These are phyloP conservation scores for Marchantia polymorpha DNA, from an alignment of 225 moss, liverwort and hornwort species.

Conservation along the genomic window DNA sequence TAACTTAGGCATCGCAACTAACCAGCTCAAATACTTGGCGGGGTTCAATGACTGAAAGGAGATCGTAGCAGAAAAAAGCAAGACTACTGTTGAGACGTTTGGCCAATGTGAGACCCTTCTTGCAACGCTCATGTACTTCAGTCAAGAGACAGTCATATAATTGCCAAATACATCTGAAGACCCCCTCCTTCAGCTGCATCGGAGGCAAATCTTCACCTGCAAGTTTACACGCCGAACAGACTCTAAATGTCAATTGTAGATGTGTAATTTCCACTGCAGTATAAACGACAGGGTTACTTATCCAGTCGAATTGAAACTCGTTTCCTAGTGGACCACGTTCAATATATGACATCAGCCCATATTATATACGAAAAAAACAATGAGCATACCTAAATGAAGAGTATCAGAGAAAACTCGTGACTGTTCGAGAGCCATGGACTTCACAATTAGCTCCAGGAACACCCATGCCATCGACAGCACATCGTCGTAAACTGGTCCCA, in stretches of 20 bases:
- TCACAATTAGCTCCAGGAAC: conserved; percentile 92
- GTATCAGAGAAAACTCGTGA: conserved; percentile 78
- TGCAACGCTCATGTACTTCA: conserved; percentile 98
- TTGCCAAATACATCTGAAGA: conserved; percentile 95
- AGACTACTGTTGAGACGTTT: conserved; percentile 85
- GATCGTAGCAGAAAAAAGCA: conserved; percentile 90
- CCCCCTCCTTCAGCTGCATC: conserved; percentile 86
- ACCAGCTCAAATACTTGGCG: conserved; percentile 99
- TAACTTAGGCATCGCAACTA: conserved; percentile 12
- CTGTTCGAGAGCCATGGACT: conserved; percentile 96
- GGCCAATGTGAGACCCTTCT: conserved; percentile 78
- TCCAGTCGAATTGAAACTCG: neutral
- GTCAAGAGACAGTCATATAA: conserved; percentile 93
- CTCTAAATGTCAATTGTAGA: neutral
- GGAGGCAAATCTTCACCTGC: conserved; percentile 94
- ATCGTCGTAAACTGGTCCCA: conserved; percentile 96
- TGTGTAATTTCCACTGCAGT: too few species aligned
- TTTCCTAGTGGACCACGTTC: too few species aligned
- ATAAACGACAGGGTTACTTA: too few species aligned
- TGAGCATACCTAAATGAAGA: conserved; percentile 62
- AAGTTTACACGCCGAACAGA: conserved; percentile 2
- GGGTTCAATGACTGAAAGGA: conserved; percentile 88
- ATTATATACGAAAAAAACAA: neutral
- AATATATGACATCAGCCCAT: too few species aligned
- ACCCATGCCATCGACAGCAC: conserved; percentile 98